These are phyloP conservation scores for Serendipita sp. DNA, from an alignment of 768 basidiomycete species.

Conservation along the genomic window DNA sequence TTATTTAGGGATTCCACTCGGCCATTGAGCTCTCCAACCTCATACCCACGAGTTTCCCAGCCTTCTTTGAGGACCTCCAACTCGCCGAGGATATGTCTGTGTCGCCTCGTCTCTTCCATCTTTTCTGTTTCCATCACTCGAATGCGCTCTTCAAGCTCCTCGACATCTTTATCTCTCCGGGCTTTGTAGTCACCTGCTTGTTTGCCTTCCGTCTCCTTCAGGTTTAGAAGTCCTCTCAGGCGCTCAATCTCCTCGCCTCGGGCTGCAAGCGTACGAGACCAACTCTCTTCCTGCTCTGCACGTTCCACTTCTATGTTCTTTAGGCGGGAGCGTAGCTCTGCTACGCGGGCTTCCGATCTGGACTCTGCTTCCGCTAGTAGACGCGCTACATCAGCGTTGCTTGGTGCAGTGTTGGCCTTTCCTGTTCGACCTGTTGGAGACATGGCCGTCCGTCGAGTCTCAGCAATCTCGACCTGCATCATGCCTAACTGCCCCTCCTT, in stretches of 20 bases:
- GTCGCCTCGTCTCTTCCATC: constrained; percentile 24
- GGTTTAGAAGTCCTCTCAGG: constrained; percentile 28
- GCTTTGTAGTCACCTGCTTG: constrained; percentile 32
- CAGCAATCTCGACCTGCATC: constrained; percentile 53
- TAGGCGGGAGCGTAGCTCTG: constrained; percentile 53
- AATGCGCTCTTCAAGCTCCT: constrained; percentile 17
- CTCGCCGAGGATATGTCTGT: neutral
- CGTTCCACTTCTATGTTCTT: constrained; percentile 61
- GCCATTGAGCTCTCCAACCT: constrained; percentile 31
- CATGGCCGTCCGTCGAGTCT: constrained; percentile 44
- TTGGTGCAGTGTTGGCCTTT: constrained; percentile 17
- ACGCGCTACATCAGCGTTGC: constrained; percentile 49
- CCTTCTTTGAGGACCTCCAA: neutral
- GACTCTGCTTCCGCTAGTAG: constrained; percentile 57
- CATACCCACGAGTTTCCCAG: constrained; percentile 20
- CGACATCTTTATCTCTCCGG: constrained; percentile 33
- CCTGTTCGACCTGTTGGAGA: constrained; percentile 14
- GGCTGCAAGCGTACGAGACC: constrained; percentile 70
- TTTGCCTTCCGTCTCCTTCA: constrained; percentile 33
- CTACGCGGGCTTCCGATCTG: constrained; percentile 59
- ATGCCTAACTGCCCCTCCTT: constrained; percentile 52
- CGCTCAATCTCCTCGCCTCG: constrained; percentile 65
- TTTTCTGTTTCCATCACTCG: constrained; percentile 33
- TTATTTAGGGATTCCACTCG: constrained; percentile 41
- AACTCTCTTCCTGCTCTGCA: constrained; percentile 73